Conservation (phyloP, 345 rosid genomes). For the Linum usitatissimum region DNA sequence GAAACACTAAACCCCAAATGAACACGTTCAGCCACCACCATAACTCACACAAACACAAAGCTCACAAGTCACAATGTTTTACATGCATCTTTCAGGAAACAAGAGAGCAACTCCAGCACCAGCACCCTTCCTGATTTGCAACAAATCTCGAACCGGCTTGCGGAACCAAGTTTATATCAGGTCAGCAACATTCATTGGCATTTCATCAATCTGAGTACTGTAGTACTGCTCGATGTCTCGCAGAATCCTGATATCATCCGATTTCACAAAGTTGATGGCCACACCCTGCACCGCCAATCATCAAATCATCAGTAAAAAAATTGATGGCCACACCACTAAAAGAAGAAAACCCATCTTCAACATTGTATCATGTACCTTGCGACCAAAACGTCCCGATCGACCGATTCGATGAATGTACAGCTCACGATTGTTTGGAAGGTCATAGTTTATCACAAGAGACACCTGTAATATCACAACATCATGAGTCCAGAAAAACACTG, state of each 20-base stretch:
- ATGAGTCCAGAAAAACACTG: background rate
- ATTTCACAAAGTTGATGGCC: conserved; percentile 80
- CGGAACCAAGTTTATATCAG: conserved; percentile 29
- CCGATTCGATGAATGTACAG: conserved; percentile 96
- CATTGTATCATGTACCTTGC: conserved; percentile 47
- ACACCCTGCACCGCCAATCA: conserved; percentile 49
- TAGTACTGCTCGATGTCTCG: conserved; percentile 84
- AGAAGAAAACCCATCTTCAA: background rate
- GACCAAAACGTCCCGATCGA: conserved; percentile 95
- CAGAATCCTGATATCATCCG: conserved; percentile 77
- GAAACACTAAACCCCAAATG: too few relatives aligned
- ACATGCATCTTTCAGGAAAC: too few relatives aligned
- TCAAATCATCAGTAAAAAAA: background rate
- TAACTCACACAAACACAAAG: too few relatives aligned
- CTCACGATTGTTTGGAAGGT: conserved; percentile 95
- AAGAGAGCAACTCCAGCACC: background rate
- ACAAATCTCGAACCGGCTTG: background rate
- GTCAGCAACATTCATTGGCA: conserved; percentile 93
- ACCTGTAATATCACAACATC: conserved; percentile 34
- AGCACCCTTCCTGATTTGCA: background rate
- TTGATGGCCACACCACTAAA: background rate
- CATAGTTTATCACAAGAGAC: conserved; percentile 88
- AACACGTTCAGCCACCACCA: too few relatives aligned
- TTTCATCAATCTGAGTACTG: conserved; percentile 92
- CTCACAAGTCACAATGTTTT: too few relatives aligned